These are phyloP conservation scores for Talaromyces rugulosus DNA, from an alignment of 2,329 filamentous ascomycete genomes.

Conservation along the genomic window DNA sequence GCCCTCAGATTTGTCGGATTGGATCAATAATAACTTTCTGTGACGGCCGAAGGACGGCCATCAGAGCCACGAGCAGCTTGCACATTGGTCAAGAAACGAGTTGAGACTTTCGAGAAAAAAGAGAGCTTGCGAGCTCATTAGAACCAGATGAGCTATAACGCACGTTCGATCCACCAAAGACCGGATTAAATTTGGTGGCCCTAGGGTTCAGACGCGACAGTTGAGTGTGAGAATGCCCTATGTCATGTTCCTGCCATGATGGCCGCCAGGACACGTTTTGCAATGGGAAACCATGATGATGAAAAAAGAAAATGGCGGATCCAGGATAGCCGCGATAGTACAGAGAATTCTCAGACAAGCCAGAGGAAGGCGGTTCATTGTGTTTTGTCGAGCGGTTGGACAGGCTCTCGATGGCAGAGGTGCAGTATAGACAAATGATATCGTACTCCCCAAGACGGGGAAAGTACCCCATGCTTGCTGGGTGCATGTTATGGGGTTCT, in stretches of 20 bases:
- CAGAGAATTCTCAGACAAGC: background rate
- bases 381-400: slow-evolving; percentile 4
- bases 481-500: slow-evolving; percentile 20
- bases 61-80: background rate
- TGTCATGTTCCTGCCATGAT: background rate
- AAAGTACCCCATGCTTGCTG: slow-evolving; percentile 16
- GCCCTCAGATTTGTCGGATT: background rate
- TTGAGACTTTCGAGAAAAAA: background rate
- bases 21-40: too few relatives aligned
- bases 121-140: background rate
- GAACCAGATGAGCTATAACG: background rate
- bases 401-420: slow-evolving; percentile 20
- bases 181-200: background rate
- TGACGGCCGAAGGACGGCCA: too few relatives aligned
- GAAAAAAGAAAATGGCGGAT: background rate
- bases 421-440: slow-evolving; percentile 29
- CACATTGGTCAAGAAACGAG: background rate
- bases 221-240: background rate
- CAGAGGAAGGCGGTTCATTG: background rate
- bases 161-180: background rate
- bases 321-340: background rate
- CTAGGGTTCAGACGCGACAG: background rate
- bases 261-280: background rate
- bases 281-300: background rate
- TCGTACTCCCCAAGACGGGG: slow-evolving; percentile 30